Base-by-base conservation (phyloP, 805 yeast genomes). In the Lipomyces spencermartinsiae region DNA sequence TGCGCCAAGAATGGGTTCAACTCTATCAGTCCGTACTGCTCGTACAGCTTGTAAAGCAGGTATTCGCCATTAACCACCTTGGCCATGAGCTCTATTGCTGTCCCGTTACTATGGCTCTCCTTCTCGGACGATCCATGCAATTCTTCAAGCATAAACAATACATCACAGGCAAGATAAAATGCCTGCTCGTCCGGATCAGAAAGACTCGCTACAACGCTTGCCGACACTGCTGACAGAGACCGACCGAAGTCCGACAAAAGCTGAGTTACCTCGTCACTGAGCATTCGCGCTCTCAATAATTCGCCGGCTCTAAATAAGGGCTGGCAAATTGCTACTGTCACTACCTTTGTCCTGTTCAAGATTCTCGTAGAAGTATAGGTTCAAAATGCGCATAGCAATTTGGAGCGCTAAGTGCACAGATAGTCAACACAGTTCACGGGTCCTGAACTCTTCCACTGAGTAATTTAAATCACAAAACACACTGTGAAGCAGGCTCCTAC, bases 1-100 rank as follows among this genome's bases (percentile, higher is more conserved):
- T 68, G 71, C 19, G 69, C 59, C 33, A 68, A 61, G 54, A 68
- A 68, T 12, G 71, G 71, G 56, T 68, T 68, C 63, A 68, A 34
- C 5, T 59, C 69, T 9, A 68, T 59, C 39, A 62, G 37, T 14
- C 65, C 68, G 49, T 62, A 65, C 25, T 29, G 61, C 57, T 65
- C 66, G 64, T 68, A 68, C 29, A 67, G 46, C 58, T 37, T 64
- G 63, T 46, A 67, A 14, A 67, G 56, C 22, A 67, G 35, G 61
- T 51, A 67, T 58, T 67, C 71, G 43, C 63, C 71, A 34, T 68
- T 65, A n/a, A 65, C 63, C 25, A 62, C 35, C 46, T 51, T 57
- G 1, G 67, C 61, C 9, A 64, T 57, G 31, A 49, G 59, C 7
- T 10, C 29, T 19, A 31, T n/a, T 33, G 19, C 62, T 19, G 25